Evolutionary conservation across 2,329 filamentous ascomycete species (phyloP).

Genomic region (Fonsecaea nubica): DNA sequence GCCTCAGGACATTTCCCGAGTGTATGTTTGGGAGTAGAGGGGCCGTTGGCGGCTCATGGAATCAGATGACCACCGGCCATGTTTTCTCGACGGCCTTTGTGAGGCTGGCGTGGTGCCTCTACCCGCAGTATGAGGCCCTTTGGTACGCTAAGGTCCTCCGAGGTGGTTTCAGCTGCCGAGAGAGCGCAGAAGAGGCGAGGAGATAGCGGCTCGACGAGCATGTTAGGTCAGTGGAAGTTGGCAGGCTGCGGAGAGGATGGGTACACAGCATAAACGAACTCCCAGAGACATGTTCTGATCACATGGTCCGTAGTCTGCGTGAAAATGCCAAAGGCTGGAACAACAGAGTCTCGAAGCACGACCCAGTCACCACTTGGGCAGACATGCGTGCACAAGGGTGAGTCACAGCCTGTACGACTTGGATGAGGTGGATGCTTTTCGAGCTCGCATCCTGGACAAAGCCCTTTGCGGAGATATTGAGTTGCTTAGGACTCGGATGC

Average conservation of each 20-base stretch:
- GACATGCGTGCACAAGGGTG: conserved; percentile 7
- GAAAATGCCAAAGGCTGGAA: not conserved
- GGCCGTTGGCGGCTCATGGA: not conserved
- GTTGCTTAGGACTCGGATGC: not conserved
- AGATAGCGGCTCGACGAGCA: not conserved
- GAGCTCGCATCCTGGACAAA: not conserved
- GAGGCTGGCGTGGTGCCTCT: not conserved
- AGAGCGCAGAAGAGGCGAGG: not conserved
- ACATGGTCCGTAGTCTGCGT: not conserved
- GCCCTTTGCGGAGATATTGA: not conserved
- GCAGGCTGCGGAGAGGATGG: not conserved
- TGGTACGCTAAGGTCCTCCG: not conserved
- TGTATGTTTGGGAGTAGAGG: not conserved
- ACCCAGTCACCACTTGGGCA: not conserved
- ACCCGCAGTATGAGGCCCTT: not conserved
- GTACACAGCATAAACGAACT: not conserved
- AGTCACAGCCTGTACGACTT: conserved; percentile 1
- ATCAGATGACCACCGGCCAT: not conserved
- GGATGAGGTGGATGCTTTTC: not conserved
- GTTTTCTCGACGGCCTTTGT: not conserved
- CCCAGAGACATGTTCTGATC: not conserved
- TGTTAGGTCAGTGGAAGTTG: not conserved
- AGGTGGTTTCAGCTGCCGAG: not conserved
- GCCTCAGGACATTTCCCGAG: not conserved
- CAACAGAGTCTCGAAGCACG: not conserved